Evolutionary conservation across 75 land plant genomes (phyloP).

Genomic region (Picea glauca): DNA sequence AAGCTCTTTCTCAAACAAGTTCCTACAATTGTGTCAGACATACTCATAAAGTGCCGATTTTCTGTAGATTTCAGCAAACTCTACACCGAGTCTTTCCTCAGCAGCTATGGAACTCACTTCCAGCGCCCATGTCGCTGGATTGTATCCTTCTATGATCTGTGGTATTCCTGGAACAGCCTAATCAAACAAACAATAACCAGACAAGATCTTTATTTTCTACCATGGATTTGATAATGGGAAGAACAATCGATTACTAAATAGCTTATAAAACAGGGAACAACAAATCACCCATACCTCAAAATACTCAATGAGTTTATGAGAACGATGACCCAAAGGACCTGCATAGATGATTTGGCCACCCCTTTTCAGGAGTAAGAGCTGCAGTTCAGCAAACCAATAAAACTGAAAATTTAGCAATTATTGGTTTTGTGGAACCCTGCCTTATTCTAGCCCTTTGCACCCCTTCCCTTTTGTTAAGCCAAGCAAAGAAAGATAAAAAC

Average conservation of each 20-base stretch:
- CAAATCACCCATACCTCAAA: constrained; percentile 25
- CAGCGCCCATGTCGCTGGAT: constrained; percentile 93
- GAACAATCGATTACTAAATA: not conserved
- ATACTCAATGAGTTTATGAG: constrained; percentile 47
- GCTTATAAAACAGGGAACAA: not conserved
- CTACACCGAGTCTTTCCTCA: constrained; percentile 55
- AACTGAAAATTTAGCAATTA: not conserved
- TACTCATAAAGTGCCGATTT: constrained; percentile 51
- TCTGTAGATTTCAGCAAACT: constrained; percentile 70
- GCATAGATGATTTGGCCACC: constrained; percentile 64
- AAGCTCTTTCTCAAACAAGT: not conserved
- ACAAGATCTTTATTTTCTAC: not conserved
- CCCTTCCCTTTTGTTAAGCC: not conserved
- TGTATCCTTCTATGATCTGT: constrained; percentile 65
- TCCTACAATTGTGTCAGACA: constrained; percentile 6
- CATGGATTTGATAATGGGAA: not conserved
- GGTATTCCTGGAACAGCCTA: constrained; percentile 73
- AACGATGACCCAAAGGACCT: constrained; percentile 43
- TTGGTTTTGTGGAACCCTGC: not conserved
- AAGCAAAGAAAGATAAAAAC: not conserved
- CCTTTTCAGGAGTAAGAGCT: constrained; percentile 56
- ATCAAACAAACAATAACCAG: not conserved
- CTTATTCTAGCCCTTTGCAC: not conserved
- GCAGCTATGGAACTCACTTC: constrained; percentile 55
- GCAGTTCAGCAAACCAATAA: constrained; percentile 8